phyloP scores from a whole-genome alignment of 1,284 basidiomycete genomes.

The Cystobasidiaceae sp. region DNA sequence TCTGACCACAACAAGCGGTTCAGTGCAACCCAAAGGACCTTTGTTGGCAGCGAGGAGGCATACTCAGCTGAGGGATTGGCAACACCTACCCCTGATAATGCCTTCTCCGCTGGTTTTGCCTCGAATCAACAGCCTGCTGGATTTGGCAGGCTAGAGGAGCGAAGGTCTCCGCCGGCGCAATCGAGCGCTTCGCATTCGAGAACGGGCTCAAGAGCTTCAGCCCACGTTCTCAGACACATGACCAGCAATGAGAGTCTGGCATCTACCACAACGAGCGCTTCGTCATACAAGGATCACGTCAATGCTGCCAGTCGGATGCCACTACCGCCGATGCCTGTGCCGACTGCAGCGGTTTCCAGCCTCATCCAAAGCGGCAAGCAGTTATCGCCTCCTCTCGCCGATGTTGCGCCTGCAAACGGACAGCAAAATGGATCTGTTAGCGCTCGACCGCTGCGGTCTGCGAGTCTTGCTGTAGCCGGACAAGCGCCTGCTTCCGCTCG shows the following conservation, averaged over 20 bases:
- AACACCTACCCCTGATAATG: slow-evolving; percentile 4
- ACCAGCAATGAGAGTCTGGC: slow-evolving; percentile 22
- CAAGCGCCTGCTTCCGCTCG: background rate
- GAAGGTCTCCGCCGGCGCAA: background rate
- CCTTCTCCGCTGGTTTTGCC: background rate
- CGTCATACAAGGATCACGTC: background rate
- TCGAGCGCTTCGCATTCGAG: background rate
- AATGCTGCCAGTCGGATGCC: background rate
- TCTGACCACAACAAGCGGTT: background rate
- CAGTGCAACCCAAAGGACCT: background rate
- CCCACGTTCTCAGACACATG: background rate
- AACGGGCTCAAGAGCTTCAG: slow-evolving; percentile 6
- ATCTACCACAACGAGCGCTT: slow-evolving; percentile 7
- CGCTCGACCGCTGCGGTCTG: background rate
- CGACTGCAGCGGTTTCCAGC: background rate
- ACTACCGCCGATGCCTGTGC: background rate
- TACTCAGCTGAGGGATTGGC: background rate
- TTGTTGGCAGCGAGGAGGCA: background rate
- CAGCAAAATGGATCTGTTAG: too few relatives aligned
- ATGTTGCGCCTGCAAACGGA: background rate
- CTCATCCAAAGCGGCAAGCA: background rate
- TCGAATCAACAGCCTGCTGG: background rate
- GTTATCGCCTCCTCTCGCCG: background rate
- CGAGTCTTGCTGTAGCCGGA: slow-evolving; percentile 3
- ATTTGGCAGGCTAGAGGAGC: background rate